These are phyloP conservation scores for Exophiala dermatitidis DNA, from an alignment of 2,329 filamentous ascomycete genomes.

Conservation along the genomic window DNA sequence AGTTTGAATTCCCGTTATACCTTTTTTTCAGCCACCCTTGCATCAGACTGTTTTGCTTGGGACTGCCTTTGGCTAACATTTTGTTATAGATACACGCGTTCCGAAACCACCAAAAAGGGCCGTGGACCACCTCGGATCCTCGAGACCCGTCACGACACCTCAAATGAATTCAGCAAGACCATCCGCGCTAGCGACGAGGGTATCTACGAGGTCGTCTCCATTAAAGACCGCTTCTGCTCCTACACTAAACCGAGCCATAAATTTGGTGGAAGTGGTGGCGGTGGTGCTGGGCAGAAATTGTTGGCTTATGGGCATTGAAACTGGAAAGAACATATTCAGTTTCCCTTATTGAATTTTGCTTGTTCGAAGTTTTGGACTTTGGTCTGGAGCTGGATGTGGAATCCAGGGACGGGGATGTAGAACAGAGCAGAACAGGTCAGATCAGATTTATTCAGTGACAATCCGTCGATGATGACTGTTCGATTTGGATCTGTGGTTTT, in stretches of 20 bases:
- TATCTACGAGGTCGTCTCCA: slow-evolving; percentile 92
- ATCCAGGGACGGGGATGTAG: too few relatives aligned
- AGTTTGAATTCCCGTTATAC: too few relatives aligned
- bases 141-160: slow-evolving; percentile 83
- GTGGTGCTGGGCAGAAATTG: slow-evolving; percentile 17
- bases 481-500: too few relatives aligned
- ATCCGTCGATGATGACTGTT: too few relatives aligned
- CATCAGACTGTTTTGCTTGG: neutral
- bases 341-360: neutral
- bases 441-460: too few relatives aligned
- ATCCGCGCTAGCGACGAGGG: slow-evolving; percentile 86
- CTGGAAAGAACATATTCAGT: neutral
- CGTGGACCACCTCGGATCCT: slow-evolving; percentile 66
- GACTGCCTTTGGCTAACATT: neutral
- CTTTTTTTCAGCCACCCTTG: too few relatives aligned
- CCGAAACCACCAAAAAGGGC: slow-evolving; percentile 65
- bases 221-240: slow-evolving; percentile 87
- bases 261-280: slow-evolving; percentile 8
- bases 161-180: slow-evolving; percentile 71
- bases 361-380: neutral
- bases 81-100: slow-evolving; percentile 71
- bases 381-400: neutral
- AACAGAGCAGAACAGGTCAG: too few relatives aligned
- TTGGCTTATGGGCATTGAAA: slow-evolving; percentile 13
- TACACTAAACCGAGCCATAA: slow-evolving; percentile 62